Base-by-base conservation (phyloP, 805 yeast species). In the Candida sphagnicola region DNA sequence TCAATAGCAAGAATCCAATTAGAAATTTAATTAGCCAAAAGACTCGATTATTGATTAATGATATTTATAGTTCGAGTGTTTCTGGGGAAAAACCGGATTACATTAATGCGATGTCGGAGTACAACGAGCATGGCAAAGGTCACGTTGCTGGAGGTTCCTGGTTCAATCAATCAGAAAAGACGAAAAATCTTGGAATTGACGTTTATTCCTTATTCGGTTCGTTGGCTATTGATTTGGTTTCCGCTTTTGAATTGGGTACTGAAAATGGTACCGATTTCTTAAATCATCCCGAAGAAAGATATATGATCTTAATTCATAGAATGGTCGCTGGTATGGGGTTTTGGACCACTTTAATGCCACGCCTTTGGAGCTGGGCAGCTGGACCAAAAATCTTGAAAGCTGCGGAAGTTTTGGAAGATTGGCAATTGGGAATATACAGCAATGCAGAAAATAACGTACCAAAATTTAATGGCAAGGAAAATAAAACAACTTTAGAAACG, bases 201-300 rank as follows among this genome's bases (percentile, higher is more conserved):
- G 80, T 77, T 2, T 78, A 77, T 48, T 66, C 75, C 14, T 54
- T 83, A n/a, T 82, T 82, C 65, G 80, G 79, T n/a, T 62, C 80
- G 13, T 63, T 83, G 50, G 89, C 90, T 4, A 75, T 83, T 78
- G 89, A 82, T 49, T 81, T 78, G 3, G 78, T 82, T 1, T 71
- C 81, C 1, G 70, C 73, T 15, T 79, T 80, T 50, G 77, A 78
- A 40, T 67, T 80, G 42, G 90, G 90, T 0, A 45, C 54, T 0
- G 56, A 62, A 6, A 65, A 70, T 39, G 72, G 79, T 13, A 62
- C 77, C 1, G 56, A 74, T 26, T 56, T 78, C 25, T 49, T 80
- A 25, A 43, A 54, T 5, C 63, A 68, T 37, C 67, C 70, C 2
- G 54, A 53, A 16, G 56, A 64, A 8, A 43, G 67, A 15, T 73